phyloP scores from a whole-genome alignment of 1,139 yeast genomes.

The Debaryomyces sp. region DNA sequence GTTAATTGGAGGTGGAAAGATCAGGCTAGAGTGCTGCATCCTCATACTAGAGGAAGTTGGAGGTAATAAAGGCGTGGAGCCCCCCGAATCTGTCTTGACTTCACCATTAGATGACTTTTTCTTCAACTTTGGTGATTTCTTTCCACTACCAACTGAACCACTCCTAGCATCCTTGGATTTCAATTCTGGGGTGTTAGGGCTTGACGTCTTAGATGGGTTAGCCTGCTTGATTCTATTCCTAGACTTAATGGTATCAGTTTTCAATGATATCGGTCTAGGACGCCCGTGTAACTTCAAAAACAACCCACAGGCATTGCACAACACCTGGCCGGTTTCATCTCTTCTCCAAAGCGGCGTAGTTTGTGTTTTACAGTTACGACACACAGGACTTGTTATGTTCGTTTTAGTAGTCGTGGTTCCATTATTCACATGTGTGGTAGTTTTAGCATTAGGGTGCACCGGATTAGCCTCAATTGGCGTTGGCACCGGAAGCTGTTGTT shows the following conservation, averaged over 20 bases:
- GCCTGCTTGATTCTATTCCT: conserved; percentile 76
- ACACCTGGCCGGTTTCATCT: conserved; percentile 89
- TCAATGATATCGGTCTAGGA: conserved; percentile 86
- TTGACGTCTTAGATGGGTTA: conserved; percentile 29
- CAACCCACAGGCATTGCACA: conserved; percentile 95
- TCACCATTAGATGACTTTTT: conserved; percentile 21
- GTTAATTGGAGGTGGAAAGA: conserved; percentile 11
- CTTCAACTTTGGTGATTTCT: conserved; percentile 37
- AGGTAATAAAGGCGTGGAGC: conserved; percentile 36
- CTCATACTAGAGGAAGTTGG: conserved; percentile 17
- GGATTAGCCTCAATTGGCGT: conserved; percentile 23
- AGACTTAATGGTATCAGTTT: conserved; percentile 89
- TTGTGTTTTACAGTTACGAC: conserved; percentile 89
- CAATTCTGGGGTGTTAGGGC: conserved; percentile 50
- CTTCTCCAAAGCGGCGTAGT: conserved; percentile 96
- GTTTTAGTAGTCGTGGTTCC: conserved; percentile 50
- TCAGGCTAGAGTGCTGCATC: conserved; percentile 7
- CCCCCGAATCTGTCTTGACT: conserved; percentile 14
- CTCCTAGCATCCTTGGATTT: conserved; percentile 37
- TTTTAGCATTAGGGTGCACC: conserved; percentile 52
- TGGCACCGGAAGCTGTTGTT: conserved; percentile 17
- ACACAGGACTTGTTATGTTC: conserved; percentile 66
- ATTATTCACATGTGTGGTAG: conserved; percentile 45
- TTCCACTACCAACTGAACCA: conserved; percentile 16
- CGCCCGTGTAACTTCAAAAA: conserved; percentile 90